These are phyloP conservation scores for Trichosporon ovoides DNA, from an alignment of 1,284 basidiomycete species.

Conservation along the genomic window DNA sequence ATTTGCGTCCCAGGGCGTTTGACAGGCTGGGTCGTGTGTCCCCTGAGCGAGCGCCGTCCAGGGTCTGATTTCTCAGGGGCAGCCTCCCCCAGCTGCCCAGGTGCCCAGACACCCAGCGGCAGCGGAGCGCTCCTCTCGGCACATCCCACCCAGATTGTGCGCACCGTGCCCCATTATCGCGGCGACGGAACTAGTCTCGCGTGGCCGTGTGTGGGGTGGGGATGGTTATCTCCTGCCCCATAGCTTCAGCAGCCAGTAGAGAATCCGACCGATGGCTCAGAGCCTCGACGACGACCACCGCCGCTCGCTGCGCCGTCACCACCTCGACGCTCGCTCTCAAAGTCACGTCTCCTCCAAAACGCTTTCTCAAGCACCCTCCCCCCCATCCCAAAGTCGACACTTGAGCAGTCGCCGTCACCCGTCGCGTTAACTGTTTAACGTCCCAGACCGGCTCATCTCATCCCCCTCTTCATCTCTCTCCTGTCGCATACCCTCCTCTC, in stretches of 20 bases:
- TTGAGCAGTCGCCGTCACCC: not conserved
- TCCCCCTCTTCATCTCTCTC: not conserved
- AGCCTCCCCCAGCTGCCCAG: too few species aligned
- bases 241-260: conserved; percentile 6
- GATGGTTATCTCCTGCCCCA: conserved; percentile 7
- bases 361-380: not conserved
- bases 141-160: not conserved
- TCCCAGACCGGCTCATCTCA: not conserved
- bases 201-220: conserved; percentile 5
- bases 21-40: not conserved
- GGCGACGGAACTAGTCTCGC: not conserved
- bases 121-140: conserved; percentile 2
- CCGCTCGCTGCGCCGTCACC: not conserved
- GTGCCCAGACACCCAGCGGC: too few species aligned
- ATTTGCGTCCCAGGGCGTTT: conserved; percentile 3
- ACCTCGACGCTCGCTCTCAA: not conserved
- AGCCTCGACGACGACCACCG: not conserved
- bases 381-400: not conserved
- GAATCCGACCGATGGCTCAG: conserved; percentile 2
- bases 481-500: not conserved
- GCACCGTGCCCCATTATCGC: conserved; percentile 1
- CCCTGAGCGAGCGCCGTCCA: too few species aligned
- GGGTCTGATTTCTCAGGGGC: too few species aligned
- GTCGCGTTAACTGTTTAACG: not conserved
- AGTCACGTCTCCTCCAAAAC: not conserved